Evolutionary conservation across 345 rosid species (phyloP), one percentile per base, ranked within the genome.

Genomic region (Populus pruinosa): DNA sequence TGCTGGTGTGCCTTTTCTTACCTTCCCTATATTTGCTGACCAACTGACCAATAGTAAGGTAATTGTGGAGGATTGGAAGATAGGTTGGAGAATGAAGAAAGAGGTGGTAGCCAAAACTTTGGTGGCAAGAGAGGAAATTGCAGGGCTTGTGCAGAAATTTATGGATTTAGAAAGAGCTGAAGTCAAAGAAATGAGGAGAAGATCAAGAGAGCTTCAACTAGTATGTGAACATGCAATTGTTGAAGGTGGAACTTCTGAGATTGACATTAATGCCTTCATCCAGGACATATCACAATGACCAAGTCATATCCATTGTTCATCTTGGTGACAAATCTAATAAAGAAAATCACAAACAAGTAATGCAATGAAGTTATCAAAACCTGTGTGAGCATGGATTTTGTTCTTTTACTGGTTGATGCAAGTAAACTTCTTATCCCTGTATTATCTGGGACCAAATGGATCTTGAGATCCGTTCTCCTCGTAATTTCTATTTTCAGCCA

Each of bases 201-300:
- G 83, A 71, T 81, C 79, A 0, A 82, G 44, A 50, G 73, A 83
- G 43, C 12, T 87, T 1, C 63, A 74, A n/a, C 63, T 80, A 43
- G 39, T 67, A 11, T 87, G 87, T 67, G 47, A 59, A 75, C 53
- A 35, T 29, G 90, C 87, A 35, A 71, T 87, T 44, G 33, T 73
- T 25, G 53, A 78, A 56, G 85, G 78, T 55, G 87, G 86, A 47
- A 86, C 91, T 8, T 88, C 91, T 64, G 9, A 83, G 39, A 65
- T 47, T 69, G 80, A 86, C 75, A 77, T 89, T 8, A 74, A 86
- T 23, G 78, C 81, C 5, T 88, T 92, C 74, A 67, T 90, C 59
- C 14, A 14, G 17, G 35, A 76, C 25, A 65, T 44, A 11, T 44
- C 50, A 47, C 17, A 3, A 47, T 47, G 50, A 47, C 18, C 50